phyloP scores from a whole-genome alignment of 805 yeast genomes.

The Candida golubevii region DNA sequence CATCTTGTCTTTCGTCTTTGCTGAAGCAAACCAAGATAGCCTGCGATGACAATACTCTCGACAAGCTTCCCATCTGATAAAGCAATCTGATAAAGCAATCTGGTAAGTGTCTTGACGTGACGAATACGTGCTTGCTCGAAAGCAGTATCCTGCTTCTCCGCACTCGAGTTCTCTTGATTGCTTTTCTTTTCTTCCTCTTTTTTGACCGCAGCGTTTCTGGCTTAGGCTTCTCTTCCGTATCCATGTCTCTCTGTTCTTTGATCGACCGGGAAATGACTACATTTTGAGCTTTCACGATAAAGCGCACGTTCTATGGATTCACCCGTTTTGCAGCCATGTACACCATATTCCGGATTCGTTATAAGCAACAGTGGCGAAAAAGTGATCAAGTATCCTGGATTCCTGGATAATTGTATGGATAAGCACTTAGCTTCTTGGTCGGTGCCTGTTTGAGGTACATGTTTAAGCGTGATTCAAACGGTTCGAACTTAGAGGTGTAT shows the following conservation, averaged over 20 bases:
- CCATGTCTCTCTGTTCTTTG: slow-evolving; percentile 41
- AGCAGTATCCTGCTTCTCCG: slow-evolving; percentile 27
- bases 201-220: slow-evolving; percentile 8
- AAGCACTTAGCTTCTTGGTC: too few species aligned
- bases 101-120: slow-evolving; percentile 56
- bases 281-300: too few species aligned
- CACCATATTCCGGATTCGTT: too few species aligned
- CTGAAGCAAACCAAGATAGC: slow-evolving; percentile 74
- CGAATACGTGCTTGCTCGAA: slow-evolving; percentile 40
- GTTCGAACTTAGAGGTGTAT: too few species aligned
- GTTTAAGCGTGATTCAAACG: too few species aligned
- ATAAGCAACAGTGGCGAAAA: too few species aligned
- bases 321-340: too few species aligned
- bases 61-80: slow-evolving; percentile 69
- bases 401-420: too few species aligned
- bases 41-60: slow-evolving; percentile 88
- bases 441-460: too few species aligned
- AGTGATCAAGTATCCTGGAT: too few species aligned
- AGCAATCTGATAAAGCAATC: slow-evolving; percentile 72
- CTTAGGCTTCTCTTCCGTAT: slow-evolving; percentile 21
- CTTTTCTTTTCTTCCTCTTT: slow-evolving; percentile 14
- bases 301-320: too few species aligned
- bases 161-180: slow-evolving; percentile 24
- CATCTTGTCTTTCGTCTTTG: slow-evolving; percentile 66
- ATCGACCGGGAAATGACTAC: too few species aligned